Evolutionary conservation across 2,329 filamentous ascomycete genomes (phyloP).

Genomic region (Sphaceloma murrayae): DNA sequence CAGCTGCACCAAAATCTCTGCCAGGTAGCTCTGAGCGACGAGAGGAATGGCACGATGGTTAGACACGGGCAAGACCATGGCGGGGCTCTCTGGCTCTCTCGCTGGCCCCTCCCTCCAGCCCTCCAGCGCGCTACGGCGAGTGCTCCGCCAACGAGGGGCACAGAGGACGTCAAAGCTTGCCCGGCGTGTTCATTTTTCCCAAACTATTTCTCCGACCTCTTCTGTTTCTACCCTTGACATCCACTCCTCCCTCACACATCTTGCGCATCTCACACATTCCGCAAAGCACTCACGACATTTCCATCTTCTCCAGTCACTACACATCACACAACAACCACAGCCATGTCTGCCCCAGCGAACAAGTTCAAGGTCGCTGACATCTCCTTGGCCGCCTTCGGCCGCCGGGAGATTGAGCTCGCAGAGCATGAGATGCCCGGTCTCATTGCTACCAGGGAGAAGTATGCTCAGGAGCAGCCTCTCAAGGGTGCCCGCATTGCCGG

Average conservation of each 20-base stretch:
- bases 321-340: too few relatives aligned
- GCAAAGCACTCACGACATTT: too few relatives aligned
- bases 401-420: constrained; percentile 97
- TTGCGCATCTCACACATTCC: background rate
- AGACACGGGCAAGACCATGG: background rate
- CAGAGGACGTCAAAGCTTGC: constrained; percentile 8
- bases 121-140: constrained; percentile 13
- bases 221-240: background rate
- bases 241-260: background rate
- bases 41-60: too few relatives aligned
- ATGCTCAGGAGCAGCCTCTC: constrained; percentile 85
- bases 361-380: constrained; percentile 99
- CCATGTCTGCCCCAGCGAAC: constrained; percentile 67
- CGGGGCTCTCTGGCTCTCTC: constrained; percentile 8
- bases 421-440: constrained; percentile 92
- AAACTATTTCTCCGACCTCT: constrained; percentile 10
- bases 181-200: constrained; percentile 12
- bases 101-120: background rate
- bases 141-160: constrained; percentile 4
- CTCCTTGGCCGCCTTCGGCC: constrained; percentile 91
- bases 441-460: constrained; percentile 88
- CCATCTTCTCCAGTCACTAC: too few relatives aligned
- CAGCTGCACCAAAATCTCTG: background rate
- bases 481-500: constrained; percentile 92
- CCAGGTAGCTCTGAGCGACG: too few relatives aligned